A percentile compares a stretch with the other conserved stretches of the same genome.
These are phyloP conservation scores for Alternaria sp. DNA, from an alignment of 2,329 filamentous ascomycete species.

Conservation along the genomic window DNA sequence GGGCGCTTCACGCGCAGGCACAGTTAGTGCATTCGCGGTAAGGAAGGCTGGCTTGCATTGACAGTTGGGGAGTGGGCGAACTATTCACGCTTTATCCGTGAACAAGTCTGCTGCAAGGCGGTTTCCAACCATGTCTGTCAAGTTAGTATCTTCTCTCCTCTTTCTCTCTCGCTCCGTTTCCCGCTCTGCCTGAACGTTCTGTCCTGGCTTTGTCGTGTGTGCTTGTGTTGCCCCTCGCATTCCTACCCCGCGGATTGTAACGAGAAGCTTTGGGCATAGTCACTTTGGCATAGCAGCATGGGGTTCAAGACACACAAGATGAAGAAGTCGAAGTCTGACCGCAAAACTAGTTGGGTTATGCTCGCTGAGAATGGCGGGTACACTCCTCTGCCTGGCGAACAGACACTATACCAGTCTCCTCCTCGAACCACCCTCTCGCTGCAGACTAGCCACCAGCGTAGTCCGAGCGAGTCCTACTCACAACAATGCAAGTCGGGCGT, in stretches of 20 bases:
- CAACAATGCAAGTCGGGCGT: slow-evolving; percentile 76
- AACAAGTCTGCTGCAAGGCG: slow-evolving; percentile 23
- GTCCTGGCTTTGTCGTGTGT: neutral
- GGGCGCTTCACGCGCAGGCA: slow-evolving; percentile 26
- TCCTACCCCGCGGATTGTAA: slow-evolving; percentile 13
- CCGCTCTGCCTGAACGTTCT: neutral
- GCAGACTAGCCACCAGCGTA: slow-evolving; percentile 71
- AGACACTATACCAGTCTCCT: slow-evolving; percentile 79
- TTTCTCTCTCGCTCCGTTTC: slow-evolving; percentile 8
- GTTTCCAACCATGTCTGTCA: slow-evolving; percentile 46
- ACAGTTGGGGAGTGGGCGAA: slow-evolving; percentile 20
- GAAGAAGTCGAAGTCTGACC: slow-evolving; percentile 40
- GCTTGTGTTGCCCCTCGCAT: slow-evolving; percentile 3
- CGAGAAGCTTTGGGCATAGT: slow-evolving; percentile 6
- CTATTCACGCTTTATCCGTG: slow-evolving; percentile 26
- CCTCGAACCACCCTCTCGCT: slow-evolving; percentile 79
- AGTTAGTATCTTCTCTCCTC: slow-evolving; percentile 39
- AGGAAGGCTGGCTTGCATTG: slow-evolving; percentile 28
- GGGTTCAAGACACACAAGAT: slow-evolving; percentile 15
- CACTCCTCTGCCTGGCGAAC: slow-evolving; percentile 83
- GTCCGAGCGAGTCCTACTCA: slow-evolving; percentile 68
- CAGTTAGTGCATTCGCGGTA: slow-evolving; percentile 9
- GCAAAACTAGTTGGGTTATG: slow-evolving; percentile 82
- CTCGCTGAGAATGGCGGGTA: slow-evolving; percentile 75
- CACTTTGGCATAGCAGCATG: slow-evolving; percentile 4